These are phyloP conservation scores for Boletus pseudopeckii DNA, from an alignment of 768 basidiomycete genomes.

Conservation along the genomic window DNA sequence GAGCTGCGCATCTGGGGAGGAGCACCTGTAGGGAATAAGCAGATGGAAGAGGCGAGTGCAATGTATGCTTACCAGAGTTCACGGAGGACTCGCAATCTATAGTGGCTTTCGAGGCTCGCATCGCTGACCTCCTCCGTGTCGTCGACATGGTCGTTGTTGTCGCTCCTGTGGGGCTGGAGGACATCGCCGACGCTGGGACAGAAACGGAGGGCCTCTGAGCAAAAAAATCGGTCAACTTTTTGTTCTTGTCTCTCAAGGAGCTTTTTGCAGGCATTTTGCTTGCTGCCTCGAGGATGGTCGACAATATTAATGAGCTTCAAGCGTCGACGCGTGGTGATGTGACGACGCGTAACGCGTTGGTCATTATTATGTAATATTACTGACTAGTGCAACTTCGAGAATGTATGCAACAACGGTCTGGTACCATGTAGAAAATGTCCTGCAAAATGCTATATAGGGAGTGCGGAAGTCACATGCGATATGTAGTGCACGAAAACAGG, in stretches of 20 bases:
- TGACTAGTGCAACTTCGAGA: no score
- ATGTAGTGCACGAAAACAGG: slow-evolving; percentile 1
- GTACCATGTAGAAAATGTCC: slow-evolving; percentile 24
- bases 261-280: slow-evolving; percentile 21
- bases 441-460: background rate
- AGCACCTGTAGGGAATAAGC: slow-evolving; percentile 13
- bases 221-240: slow-evolving; percentile 47
- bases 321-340: slow-evolving; percentile 15
- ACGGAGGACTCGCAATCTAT: background rate
- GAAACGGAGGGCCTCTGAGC: slow-evolving; percentile 27
- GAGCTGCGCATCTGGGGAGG: slow-evolving; percentile 7
- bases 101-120: slow-evolving; percentile 5
- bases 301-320: background rate
- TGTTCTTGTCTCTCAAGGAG: slow-evolving; percentile 14
- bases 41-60: background rate
- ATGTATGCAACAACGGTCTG: background rate
- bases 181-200: slow-evolving; percentile 10
- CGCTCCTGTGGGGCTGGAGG: background rate
- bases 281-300: background rate
- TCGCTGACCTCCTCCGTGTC: slow-evolving; percentile 9
- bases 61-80: slow-evolving; percentile 19
- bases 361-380: no score
- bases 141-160: background rate
- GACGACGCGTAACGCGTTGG: slow-evolving; percentile 10
- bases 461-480: slow-evolving; percentile 8